Base-by-base conservation (phyloP, 2,329 filamentous ascomycete genomes). In the Colletotrichum tanaceti region DNA sequence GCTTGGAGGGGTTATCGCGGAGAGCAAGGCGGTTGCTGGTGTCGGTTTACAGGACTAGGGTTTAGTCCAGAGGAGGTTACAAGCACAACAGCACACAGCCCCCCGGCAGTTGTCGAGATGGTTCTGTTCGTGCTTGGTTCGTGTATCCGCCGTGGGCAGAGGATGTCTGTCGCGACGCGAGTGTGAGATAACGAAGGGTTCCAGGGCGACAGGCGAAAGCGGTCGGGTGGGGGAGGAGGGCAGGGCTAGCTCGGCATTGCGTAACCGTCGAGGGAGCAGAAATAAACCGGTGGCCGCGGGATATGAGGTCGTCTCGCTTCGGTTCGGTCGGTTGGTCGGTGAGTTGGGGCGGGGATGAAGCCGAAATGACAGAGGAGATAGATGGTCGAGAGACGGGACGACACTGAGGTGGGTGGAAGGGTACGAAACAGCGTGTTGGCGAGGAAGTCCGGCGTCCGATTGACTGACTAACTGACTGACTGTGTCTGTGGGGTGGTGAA, bases 231-330 rank as follows among this genome's bases (percentile, higher is more conserved):
- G 7, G 49, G n/a, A 50, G 50, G 20, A 28, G 44, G 32, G 20
- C 20, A 55, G 50, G 44, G 43, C 62, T 68, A 68, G 62, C 43
- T 55, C n/a, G 24, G 55, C 66, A 68, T 68, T 68, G 62, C 66
- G 66, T 52, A 57, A 61, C 57, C 38, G 38, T 54, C 35, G 20
- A 43, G 57, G 52, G 49, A 35, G 10, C 32, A 20, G 35, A 16
- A 68, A 61, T 16, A 9, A 60, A 35, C 18, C 7, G 32, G 32
- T 10, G 28, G 32, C 11, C 24, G n/a, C 28, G 43, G 62, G 43
- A 50, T 60, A 50, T 57, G n/a, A 52, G 32, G 43, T 58, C 18
- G 43, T 35, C 24, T 60, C 50, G 62, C 35, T 61, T 57, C 43
- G 43, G 49, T 46, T 46, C 64, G 38, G 62, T 50, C 18, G 38